phyloP scores from a whole-genome alignment of 1,139 yeast genomes.

The Sugiyamaella japonica region DNA sequence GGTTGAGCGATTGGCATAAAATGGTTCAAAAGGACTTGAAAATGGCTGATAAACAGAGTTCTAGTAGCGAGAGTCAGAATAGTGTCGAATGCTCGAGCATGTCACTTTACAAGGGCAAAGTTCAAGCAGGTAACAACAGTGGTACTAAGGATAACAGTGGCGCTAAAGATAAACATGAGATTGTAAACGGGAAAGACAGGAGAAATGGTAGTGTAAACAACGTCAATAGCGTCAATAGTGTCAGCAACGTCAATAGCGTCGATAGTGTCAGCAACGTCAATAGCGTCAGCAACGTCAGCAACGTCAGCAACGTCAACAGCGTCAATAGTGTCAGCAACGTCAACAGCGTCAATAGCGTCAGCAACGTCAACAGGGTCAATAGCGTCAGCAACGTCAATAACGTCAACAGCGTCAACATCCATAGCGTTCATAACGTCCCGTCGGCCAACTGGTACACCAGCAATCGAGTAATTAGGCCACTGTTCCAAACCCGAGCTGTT shows the following conservation, averaged over 20 bases:
- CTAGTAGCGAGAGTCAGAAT: background rate
- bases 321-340: too few species aligned
- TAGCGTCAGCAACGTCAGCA: too few species aligned
- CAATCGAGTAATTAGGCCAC: background rate
- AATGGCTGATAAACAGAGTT: background rate
- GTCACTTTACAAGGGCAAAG: slow-evolving; percentile 7
- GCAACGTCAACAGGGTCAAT: too few species aligned
- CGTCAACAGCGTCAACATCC: too few species aligned
- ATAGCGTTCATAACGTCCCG: too few species aligned
- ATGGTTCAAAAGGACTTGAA: slow-evolving; percentile 1
- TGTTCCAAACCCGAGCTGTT: background rate
- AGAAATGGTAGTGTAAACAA: background rate
- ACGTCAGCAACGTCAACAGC: too few species aligned
- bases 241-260: background rate
- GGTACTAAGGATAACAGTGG: background rate
- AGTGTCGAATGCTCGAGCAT: background rate
- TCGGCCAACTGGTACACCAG: background rate
- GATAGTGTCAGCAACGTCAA: background rate
- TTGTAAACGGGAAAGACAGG: background rate
- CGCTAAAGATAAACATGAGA: background rate
- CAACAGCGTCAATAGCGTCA: too few species aligned
- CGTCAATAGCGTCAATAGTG: background rate
- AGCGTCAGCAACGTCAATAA: too few species aligned
- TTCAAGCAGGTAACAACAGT: background rate
- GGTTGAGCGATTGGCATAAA: slow-evolving; percentile 4